Evolutionary conservation across 2,329 filamentous ascomycete species (phyloP).

Genomic region (Dothidotthia symphoricarpi): DNA sequence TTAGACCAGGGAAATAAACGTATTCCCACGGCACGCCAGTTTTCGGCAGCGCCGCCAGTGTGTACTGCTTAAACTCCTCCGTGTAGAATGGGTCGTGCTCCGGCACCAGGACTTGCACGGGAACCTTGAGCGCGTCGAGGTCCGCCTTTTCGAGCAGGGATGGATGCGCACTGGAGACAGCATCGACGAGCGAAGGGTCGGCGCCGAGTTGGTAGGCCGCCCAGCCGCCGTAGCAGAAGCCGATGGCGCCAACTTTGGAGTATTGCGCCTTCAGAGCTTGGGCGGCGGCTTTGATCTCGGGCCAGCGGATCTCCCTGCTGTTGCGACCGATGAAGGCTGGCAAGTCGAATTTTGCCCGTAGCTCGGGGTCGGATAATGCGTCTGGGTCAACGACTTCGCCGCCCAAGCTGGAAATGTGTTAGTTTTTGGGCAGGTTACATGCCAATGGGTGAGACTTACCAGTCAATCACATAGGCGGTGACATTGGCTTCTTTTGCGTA

Average conservation of each 20-base stretch:
- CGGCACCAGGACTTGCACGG: conserved; percentile 31
- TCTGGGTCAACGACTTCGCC: conserved; percentile 32
- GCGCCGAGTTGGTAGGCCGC: conserved; percentile 34
- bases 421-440: neutral
- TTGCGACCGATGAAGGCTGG: conserved; percentile 42
- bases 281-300: conserved; percentile 40
- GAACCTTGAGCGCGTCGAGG: conserved; percentile 32
- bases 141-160: conserved; percentile 31
- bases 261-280: conserved; percentile 37
- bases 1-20: conserved; percentile 32
- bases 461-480: conserved; percentile 48
- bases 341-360: conserved; percentile 41
- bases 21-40: conserved; percentile 36
- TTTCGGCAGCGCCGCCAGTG: conserved; percentile 29
- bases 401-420: conserved; percentile 22
- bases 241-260: conserved; percentile 47
- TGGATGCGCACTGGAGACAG: conserved; percentile 31
- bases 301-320: conserved; percentile 40
- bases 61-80: conserved; percentile 32
- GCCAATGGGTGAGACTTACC: conserved; percentile 26
- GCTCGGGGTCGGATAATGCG: conserved; percentile 27
- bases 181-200: conserved; percentile 33
- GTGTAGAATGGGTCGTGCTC: conserved; percentile 31
- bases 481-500: conserved; percentile 49
- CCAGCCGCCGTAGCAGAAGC: conserved; percentile 52